phyloP scores from a whole-genome alignment of 2,329 filamentous ascomycete genomes.

The Colletotrichum orchidophilum region DNA sequence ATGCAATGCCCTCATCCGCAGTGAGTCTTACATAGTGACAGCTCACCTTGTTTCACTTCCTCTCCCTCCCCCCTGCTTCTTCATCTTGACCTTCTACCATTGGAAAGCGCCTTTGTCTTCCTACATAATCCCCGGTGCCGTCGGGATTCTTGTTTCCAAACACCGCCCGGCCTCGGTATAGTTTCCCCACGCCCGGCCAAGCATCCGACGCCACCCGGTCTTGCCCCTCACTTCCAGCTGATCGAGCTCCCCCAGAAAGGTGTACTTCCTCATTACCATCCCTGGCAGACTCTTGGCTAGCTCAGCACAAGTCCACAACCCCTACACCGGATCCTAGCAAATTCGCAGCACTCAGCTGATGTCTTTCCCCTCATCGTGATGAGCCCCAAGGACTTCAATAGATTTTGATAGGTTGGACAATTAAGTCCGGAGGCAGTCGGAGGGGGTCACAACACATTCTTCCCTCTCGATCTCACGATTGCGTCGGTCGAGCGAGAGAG shows the following conservation, averaged over 20 bases:
- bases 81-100: neutral
- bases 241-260: neutral
- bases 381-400: neutral
- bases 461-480: constrained; percentile 23
- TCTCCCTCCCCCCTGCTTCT: neutral
- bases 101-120: too few relatives aligned
- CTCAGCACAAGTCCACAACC: neutral
- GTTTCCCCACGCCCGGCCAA: neutral
- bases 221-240: neutral
- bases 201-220: neutral
- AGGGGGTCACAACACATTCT: neutral
- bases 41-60: neutral
- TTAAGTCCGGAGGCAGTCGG: neutral
- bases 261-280: neutral
- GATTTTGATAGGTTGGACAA: neutral
- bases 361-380: neutral
- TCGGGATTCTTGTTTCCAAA: neutral
- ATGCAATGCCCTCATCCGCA: neutral
- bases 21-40: neutral
- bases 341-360: constrained; percentile 5
- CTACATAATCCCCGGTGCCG: neutral
- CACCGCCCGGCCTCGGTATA: neutral
- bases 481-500: neutral
- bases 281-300: neutral
- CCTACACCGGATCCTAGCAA: neutral